Base-by-base conservation (phyloP, 2,329 filamentous ascomycete species). In the Ustilaginoidea virens region DNA sequence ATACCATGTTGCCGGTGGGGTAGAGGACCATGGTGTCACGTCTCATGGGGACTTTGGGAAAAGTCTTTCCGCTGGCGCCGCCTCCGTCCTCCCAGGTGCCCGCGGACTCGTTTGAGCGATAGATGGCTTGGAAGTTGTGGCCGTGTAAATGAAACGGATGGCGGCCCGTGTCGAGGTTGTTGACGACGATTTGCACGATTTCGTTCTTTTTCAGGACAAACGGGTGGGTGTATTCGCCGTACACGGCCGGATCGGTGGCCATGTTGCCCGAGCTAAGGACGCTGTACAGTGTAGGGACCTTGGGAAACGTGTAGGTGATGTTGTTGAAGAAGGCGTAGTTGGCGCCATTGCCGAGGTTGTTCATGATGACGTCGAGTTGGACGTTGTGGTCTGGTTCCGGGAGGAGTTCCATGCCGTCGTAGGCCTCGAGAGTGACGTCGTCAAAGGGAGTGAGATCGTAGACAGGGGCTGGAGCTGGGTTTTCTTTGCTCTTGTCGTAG, bases 61-160 rank as follows among this genome's bases (percentile, higher is more conserved):
- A 71, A 14, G 33, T 32, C 33, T 55, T 49, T 1, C 55, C 55
- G 14, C 61, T 51, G 8, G 56, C 55, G 12, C 56, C 41, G 23
- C 57, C 57, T 1, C 58, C 46, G 15, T 59, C 54, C 4, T 62
- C 58, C 38, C 70, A 76, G 2, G 60, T 55, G 5, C 74, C 71
- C 0, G 55, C 64, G 1, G 74, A 61, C 18, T 74, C 70, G 0
- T 49, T 54, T 2, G 66, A 69, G 16, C 77, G 71, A 37, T 66
- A 60, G 20, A 82, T 47, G 4, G 75, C 60, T 49, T 81, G 79
- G 54, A 85, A 83, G 39, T 68, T 59, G 48, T 83, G 78, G 0
- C 80, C 80, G 54, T 90, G 85, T 1, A 92, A 48, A 42, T 81
- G 79, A 58, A 86, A 85, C 4, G 71, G 82, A 42, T 85, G 79